These are phyloP conservation scores for Keithomyces neogunnii DNA, from an alignment of 2,329 filamentous ascomycete species.

Conservation along the genomic window DNA sequence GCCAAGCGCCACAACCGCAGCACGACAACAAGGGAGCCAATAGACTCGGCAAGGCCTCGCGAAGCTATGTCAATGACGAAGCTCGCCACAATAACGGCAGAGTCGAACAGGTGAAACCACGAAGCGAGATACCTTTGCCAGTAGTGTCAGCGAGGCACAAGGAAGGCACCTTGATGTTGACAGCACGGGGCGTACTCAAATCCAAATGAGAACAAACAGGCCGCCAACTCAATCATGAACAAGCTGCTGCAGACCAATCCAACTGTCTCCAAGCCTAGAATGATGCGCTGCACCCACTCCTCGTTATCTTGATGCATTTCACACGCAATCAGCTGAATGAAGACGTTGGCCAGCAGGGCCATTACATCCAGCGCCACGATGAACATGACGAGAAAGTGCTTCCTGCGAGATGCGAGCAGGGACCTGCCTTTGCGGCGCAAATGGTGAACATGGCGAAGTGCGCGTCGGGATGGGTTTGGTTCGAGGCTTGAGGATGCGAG, in stretches of 20 bases:
- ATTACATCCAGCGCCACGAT: slow-evolving; percentile 37
- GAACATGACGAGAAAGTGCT: slow-evolving; percentile 36
- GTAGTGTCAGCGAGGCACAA: background rate
- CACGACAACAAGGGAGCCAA: slow-evolving; percentile 57
- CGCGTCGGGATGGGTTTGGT: slow-evolving; percentile 3
- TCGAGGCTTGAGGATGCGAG: background rate
- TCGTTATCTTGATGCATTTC: slow-evolving; percentile 31
- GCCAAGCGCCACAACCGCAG: slow-evolving; percentile 61
- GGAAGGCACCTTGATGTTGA: background rate
- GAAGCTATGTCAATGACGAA: slow-evolving; percentile 55
- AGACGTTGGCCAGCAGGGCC: slow-evolving; percentile 37
- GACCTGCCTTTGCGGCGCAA: slow-evolving; percentile 6
- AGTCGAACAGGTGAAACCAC: slow-evolving; percentile 58
- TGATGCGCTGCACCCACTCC: slow-evolving; percentile 31
- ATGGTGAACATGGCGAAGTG: slow-evolving; percentile 2
- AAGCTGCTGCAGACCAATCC: slow-evolving; percentile 53
- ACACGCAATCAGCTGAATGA: slow-evolving; percentile 40
- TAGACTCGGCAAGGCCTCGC: slow-evolving; percentile 51
- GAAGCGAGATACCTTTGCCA: slow-evolving; percentile 42
- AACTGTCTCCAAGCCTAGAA: slow-evolving; percentile 36
- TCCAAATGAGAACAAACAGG: slow-evolving; percentile 55
- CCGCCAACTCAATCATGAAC: slow-evolving; percentile 55
- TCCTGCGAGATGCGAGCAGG: slow-evolving; percentile 27
- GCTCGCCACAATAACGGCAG: slow-evolving; percentile 50
- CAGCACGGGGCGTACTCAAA: slow-evolving; percentile 33